Conservation (phyloP, 2,329 filamentous ascomycete species). For the Aureobasidium musti region DNA sequence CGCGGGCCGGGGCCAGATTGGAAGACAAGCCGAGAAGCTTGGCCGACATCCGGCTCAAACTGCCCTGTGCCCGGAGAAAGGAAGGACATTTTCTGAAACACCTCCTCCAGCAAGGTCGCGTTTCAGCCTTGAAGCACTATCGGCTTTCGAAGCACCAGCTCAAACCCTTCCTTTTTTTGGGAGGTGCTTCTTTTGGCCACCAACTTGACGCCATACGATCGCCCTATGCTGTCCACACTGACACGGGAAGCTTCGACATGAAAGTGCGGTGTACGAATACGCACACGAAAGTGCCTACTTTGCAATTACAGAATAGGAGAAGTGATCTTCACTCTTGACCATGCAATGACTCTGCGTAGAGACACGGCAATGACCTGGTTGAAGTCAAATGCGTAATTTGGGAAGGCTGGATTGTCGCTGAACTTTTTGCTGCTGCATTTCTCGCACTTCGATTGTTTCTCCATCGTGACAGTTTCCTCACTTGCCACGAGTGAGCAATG, state of each 20-base stretch:
- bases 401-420: not conserved
- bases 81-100: slow-evolving; percentile 3
- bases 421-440: not conserved
- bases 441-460: slow-evolving; percentile 19
- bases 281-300: not conserved
- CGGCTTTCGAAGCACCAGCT: slow-evolving; percentile 8
- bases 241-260: not conserved
- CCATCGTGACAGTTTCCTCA: slow-evolving; percentile 1
- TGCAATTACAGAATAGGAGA: not conserved
- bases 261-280: not conserved
- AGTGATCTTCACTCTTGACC: not conserved
- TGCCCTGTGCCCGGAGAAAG: not conserved
- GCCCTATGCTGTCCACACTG: not conserved
- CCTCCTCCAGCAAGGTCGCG: not conserved
- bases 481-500: not conserved
- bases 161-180: not conserved
- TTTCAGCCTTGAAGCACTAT: slow-evolving; percentile 21
- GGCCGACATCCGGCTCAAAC: slow-evolving; percentile 7
- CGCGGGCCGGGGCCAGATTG: slow-evolving; percentile 12
- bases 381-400: not conserved
- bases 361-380: not conserved
- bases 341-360: not conserved
- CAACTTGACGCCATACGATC: not conserved
- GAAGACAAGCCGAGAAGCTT: slow-evolving; percentile 4
- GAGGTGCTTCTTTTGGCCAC: not conserved